These are phyloP conservation scores for Jackrogersella multiformis DNA, from an alignment of 495 filamentous ascomycete species.

Conservation along the genomic window DNA sequence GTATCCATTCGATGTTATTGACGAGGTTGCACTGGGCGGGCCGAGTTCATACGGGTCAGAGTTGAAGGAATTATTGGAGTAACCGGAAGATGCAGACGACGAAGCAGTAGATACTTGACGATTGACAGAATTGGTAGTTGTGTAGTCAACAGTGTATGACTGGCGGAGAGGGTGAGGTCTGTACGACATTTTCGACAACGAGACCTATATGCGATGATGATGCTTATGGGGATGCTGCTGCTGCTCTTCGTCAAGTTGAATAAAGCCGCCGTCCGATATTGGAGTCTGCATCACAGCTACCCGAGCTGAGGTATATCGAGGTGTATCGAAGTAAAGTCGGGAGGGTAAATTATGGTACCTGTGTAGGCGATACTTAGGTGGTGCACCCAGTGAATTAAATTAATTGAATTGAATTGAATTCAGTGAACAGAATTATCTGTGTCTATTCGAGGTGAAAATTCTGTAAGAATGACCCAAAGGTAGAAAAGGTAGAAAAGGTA, in stretches of 20 bases:
- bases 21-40: slow-evolving; percentile 81
- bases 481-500: no score
- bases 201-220: slow-evolving; percentile 33
- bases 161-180: slow-evolving; percentile 66
- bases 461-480: no score
- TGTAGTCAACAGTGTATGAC: slow-evolving; percentile 70
- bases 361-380: no score
- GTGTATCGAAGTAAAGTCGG: neutral
- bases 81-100: slow-evolving; percentile 77
- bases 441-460: no score
- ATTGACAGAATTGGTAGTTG: slow-evolving; percentile 56
- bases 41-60: slow-evolving; percentile 69
- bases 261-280: slow-evolving; percentile 32
- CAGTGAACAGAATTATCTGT: no score
- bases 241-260: slow-evolving; percentile 43
- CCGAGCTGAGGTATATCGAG: slow-evolving; percentile 20
- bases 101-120: slow-evolving; percentile 83
- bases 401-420: no score
- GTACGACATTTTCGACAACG: slow-evolving; percentile 59
- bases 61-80: slow-evolving; percentile 68
- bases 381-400: no score
- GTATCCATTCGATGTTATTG: slow-evolving; percentile 72
- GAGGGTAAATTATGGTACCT: no score
- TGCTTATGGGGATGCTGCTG: no score
- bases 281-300: slow-evolving; percentile 48